Conservation (phyloP, 129 eudicot species). For the Flaveria robusta region DNA sequence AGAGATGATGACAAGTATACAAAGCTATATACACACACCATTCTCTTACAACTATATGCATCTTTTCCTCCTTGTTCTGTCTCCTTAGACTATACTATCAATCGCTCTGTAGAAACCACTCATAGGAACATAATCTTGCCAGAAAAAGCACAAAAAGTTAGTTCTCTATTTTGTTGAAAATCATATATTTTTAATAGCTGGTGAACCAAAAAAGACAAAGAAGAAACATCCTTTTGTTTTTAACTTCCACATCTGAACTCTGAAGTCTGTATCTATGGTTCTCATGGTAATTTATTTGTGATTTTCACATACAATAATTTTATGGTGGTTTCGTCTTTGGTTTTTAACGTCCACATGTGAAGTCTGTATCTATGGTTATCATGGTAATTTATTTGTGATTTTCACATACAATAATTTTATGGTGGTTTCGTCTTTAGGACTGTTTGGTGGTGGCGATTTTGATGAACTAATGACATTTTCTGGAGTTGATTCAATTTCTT, state of each 20-base stretch:
- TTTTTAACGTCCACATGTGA: background rate
- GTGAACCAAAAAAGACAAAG: background rate
- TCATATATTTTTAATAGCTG: background rate
- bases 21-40: background rate
- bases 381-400: background rate
- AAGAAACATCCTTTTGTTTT: background rate
- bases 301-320: constrained; percentile 7
- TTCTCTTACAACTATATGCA: background rate
- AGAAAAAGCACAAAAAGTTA: background rate
- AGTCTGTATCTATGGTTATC: background rate
- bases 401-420: constrained; percentile 4
- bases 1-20: background rate
- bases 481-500: background rate
- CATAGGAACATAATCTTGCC: background rate
- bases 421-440: constrained; percentile 6
- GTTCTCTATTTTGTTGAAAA: background rate
- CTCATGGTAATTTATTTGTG: background rate
- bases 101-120: background rate
- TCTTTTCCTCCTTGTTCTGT: background rate
- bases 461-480: background rate
- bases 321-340: too few relatives aligned
- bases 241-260: background rate
- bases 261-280: background rate
- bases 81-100: background rate
- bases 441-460: background rate